Conservation (phyloP, 495 filamentous ascomycete species). For the Daldinia loculata region DNA sequence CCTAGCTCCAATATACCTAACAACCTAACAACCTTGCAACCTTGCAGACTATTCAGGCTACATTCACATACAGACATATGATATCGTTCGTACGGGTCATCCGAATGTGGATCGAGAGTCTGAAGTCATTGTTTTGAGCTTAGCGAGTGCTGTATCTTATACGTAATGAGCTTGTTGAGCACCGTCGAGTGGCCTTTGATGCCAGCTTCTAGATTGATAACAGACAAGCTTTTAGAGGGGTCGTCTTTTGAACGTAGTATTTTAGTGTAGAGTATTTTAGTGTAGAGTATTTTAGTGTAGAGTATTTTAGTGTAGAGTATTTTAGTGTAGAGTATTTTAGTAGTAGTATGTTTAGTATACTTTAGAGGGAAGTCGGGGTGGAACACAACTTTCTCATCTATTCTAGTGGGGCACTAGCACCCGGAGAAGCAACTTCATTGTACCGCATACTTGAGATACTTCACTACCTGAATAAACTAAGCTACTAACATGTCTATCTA, state of each 20-base stretch:
- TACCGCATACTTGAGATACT: conserved; percentile 8
- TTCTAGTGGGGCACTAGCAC: conserved; percentile 28
- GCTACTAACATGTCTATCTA: not conserved
- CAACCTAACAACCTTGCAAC: conserved; percentile 10
- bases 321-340: no score
- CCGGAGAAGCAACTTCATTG: conserved; percentile 2
- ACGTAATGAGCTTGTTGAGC: conserved; percentile 34
- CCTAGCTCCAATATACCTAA: conserved; percentile 19
- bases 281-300: no score
- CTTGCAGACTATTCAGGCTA: conserved; percentile 10
- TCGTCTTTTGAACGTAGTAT: conserved; percentile 9
- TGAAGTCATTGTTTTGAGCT: conserved; percentile 9
- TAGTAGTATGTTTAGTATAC: not conserved
- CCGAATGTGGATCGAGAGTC: conserved; percentile 15
- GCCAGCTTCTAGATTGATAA: conserved; percentile 17
- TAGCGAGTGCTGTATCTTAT: conserved; percentile 18
- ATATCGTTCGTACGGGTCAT: conserved; percentile 14
- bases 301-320: no score
- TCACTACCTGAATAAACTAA: conserved; percentile 2
- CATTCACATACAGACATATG: conserved; percentile 12
- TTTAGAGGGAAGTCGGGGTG: not conserved
- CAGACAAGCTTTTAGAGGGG: conserved; percentile 27
- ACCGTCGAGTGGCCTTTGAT: conserved; percentile 13
- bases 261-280: not conserved
- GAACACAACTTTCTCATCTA: conserved; percentile 3